Base-by-base conservation (phyloP, 805 yeast species). In the Saccharomycopsis fibuligera region DNA sequence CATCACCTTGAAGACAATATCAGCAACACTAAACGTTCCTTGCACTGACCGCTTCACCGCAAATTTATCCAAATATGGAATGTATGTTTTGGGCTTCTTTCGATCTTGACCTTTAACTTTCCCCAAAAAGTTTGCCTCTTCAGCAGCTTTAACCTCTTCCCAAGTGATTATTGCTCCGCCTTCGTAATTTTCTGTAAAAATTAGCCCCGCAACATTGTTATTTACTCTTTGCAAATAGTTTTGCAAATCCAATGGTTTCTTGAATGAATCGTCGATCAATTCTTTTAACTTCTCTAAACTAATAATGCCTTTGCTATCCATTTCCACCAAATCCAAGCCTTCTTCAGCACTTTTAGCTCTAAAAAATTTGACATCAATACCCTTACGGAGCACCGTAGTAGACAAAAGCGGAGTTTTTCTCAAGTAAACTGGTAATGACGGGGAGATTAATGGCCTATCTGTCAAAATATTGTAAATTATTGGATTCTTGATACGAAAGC, bases 21-120 rank as follows among this genome's bases (percentile, higher is more conserved):
- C 99, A 0, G 99, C 97, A 12, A 91, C 81, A 3, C 97, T 95
- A 3, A 95, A 81, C 0, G 93, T 79, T 0, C 99, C 98, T 64
- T 93, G 98, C 53, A 86, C 72, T 43, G 76, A 73, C 38, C 83
- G 80, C 36, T 86, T 74, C 10, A 93, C 96, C 0, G 98, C 98
- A 68, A 93, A 88, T 63, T 93, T 93, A 64, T 93, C 99, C 45
- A 93, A 69, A 57, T 93, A 93, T 0, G 96, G 86, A 29, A 88
- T 73, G 5, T 35, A 27, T 5, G 14, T n/a, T 62, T 54, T 2
- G n/a, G n/a, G n/a, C n/a, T n/a, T n/a, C n/a, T n/a, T n/a, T n/a
- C n/a, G n/a, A n/a, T n/a, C n/a, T n/a, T n/a, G n/a, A n/a, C n/a
- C n/a, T n/a, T n/a, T n/a, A n/a, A 59, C 61, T 3, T 60, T 55